A percentile compares a stretch with the other conserved stretches of the same genome.
Evolutionary conservation across 495 filamentous ascomycete species (phyloP).

Genomic region (Aspergillus cavernicola): DNA sequence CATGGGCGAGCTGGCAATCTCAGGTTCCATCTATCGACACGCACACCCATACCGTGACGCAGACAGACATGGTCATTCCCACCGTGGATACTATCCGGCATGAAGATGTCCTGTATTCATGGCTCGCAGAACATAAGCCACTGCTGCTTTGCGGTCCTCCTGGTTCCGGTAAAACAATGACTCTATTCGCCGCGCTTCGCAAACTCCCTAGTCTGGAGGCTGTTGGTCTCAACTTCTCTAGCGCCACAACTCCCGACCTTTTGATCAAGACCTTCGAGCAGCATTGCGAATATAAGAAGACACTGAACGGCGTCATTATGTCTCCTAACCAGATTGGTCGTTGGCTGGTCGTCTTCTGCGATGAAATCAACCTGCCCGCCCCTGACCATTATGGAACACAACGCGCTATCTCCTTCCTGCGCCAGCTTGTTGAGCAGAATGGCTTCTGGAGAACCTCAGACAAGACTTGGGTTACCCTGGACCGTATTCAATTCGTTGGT

Average conservation of each 20-base stretch:
- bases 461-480: constrained; percentile 96
- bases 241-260: constrained; percentile 94
- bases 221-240: constrained; percentile 98
- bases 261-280: constrained; percentile 99
- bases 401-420: constrained; percentile 91
- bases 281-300: constrained; percentile 99
- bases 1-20: constrained; percentile 90
- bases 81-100: constrained; percentile 95
- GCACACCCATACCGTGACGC: constrained; percentile 94
- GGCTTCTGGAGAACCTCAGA: constrained; percentile 98
- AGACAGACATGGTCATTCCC: constrained; percentile 96
- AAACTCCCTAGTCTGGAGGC: constrained; percentile 98
- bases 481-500: constrained; percentile 97
- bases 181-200: constrained; percentile 90
- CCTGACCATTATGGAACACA: constrained; percentile 98
- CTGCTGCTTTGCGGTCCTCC: constrained; percentile 94
- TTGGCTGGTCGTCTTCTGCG: constrained; percentile 98
- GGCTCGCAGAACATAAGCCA: constrained; percentile 98
- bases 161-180: constrained; percentile 99
- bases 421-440: constrained; percentile 96
- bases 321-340: constrained; percentile 94
- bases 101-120: constrained; percentile 96
- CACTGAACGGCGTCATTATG: constrained; percentile 90
- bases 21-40: constrained; percentile 92
- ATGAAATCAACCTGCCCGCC: constrained; percentile 98